Evolutionary conservation across 1,139 yeast species (phyloP).

Genomic region (Geotrichum carabidarum): DNA sequence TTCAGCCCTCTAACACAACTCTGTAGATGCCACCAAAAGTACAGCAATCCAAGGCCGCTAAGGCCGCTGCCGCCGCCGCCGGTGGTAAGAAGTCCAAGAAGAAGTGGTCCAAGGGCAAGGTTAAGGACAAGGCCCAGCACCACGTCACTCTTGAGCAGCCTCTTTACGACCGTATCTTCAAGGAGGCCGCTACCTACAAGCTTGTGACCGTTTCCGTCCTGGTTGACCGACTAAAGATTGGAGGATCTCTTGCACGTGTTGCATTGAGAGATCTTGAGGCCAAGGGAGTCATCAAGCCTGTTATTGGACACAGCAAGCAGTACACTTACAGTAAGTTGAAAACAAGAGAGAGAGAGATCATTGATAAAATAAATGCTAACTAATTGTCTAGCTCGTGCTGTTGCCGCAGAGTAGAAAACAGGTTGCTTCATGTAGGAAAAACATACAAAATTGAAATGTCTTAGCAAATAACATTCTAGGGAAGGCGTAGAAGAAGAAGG

Average conservation of each 20-base stretch:
- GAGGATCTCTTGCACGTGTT: slow-evolving; percentile 98
- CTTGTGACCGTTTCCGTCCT: slow-evolving; percentile 95
- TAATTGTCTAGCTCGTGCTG: slow-evolving; percentile 1
- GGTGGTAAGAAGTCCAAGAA: slow-evolving; percentile 99
- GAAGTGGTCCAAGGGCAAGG: slow-evolving; percentile 99
- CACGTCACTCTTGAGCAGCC: slow-evolving; percentile 96
- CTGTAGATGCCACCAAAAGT: slow-evolving; percentile 93
- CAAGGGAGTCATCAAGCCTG: slow-evolving; percentile 92
- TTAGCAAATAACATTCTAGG: no score
- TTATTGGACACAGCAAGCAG: slow-evolving; percentile 95
- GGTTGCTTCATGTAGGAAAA: no score
- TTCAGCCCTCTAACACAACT: no score
- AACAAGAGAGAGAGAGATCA: not conserved
- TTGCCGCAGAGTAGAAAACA: not conserved
- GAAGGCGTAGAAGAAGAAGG: no score
- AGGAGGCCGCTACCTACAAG: slow-evolving; percentile 99
- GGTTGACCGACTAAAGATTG: slow-evolving; percentile 98
- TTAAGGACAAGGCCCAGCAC: slow-evolving; percentile 99
- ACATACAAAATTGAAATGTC: no score
- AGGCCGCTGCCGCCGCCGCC: slow-evolving; percentile 99
- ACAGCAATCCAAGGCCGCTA: slow-evolving; percentile 99
- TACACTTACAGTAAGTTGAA: slow-evolving; percentile 60
- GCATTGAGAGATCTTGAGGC: slow-evolving; percentile 94
- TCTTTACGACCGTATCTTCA: slow-evolving; percentile 97
- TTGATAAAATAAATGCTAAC: not conserved